Evolutionary conservation across 1,284 basidiomycete genomes (phyloP), one percentile per base, ranked within the genome.

Genomic region (Austroboletus novae-zelandiae): DNA sequence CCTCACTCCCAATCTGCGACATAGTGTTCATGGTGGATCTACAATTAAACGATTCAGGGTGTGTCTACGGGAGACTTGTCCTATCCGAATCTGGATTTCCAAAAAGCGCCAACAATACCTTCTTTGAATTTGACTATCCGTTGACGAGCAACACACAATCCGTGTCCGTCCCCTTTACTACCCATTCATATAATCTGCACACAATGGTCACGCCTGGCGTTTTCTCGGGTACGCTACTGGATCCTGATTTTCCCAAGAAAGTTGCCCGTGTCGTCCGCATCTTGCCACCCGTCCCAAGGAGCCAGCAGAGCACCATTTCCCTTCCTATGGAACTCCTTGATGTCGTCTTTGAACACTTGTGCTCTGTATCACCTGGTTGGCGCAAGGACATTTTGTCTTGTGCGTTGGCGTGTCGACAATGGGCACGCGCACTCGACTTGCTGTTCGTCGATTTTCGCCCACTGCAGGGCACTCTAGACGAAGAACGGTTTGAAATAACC

Each of bases 381-480:
- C 35, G 51, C 9, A 39, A 27, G 20, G 50, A 54, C 25, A 20
- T 54, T 23, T 1, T 57, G 27, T 46, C 43, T 8, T 45, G 17
- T 40, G 55, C 55, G 9, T 35, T 50, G 40, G 52, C 48, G 3
- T 57, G 55, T 15, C 51, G 40, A 29, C 23, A 43, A 30, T 57
- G 54, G 54, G 37, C 35, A 2, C 57, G 56, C 9, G 56, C 56
- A 14, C 55, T 54, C 29, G 9, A 40, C 43, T 2, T 35, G 13
- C 40, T 56, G 14, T 35, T 58, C 47, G 10, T 35, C 25, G 55
- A 58, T 20, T 56, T 55, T 44, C 47, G 31, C 40, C 41, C 20
- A 23, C 20, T 4, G 20, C 5, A 5, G 20, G 20, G 20, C 20
- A 23, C 20, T 23, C 20, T 23, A 7, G 6, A 30, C 23, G 1